A percentile compares a stretch with the other conserved stretches of the same genome.
These are phyloP conservation scores for Chlamydomonas reinhardtii DNA, from an alignment of 163 green algal species.

Conservation along the genomic window DNA sequence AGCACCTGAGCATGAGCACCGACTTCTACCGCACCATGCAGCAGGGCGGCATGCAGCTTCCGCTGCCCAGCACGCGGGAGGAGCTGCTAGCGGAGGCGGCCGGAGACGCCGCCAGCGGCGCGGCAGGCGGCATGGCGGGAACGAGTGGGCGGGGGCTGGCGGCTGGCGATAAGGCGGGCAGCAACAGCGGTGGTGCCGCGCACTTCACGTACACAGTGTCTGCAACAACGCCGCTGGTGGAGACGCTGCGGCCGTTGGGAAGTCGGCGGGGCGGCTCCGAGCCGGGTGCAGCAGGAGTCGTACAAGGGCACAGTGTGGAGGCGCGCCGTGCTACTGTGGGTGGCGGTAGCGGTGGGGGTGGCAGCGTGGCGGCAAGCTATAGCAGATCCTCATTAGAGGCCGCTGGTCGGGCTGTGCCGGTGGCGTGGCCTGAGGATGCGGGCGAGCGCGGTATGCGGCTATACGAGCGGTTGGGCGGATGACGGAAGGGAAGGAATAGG, in stretches of 20 bases:
- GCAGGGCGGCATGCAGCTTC: neutral
- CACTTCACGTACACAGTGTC: slow-evolving; percentile 28
- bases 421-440: no score
- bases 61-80: neutral
- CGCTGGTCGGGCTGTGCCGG: no score
- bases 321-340: neutral
- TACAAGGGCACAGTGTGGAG: neutral
- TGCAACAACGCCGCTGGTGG: neutral
- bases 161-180: no score
- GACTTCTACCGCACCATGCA: slow-evolving; percentile 7
- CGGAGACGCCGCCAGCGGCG: neutral
- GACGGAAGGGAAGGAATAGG: no score
- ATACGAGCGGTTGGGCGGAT: no score
- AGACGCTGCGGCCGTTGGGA: neutral
- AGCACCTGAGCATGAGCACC: neutral
- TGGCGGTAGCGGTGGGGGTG: neutral
- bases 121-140: neutral
- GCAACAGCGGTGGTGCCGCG: no score
- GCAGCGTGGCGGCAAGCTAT: neutral
- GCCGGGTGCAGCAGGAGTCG: neutral
- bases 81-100: neutral
- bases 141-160: neutral
- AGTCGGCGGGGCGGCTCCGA: no score
- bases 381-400: no score
- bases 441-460: no score